phyloP scores from a whole-genome alignment of 2,329 filamentous ascomycete species.

The Purpureocillium lavendulum region DNA sequence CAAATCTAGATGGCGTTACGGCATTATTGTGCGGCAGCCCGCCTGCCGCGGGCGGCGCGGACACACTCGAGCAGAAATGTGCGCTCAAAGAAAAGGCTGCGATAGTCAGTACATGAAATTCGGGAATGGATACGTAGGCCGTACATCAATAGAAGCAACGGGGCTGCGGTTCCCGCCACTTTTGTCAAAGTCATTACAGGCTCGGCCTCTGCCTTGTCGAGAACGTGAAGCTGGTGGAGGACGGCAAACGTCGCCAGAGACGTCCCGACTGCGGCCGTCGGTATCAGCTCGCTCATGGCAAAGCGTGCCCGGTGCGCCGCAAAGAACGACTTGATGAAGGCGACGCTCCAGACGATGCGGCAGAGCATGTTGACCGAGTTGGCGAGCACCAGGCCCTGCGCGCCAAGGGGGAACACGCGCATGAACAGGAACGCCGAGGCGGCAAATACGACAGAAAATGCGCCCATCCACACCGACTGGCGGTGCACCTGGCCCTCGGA shows the following conservation, averaged over 20 bases:
- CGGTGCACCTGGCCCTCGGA: slow-evolving; percentile 62
- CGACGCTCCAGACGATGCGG: slow-evolving; percentile 71
- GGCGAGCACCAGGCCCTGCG: slow-evolving; percentile 72
- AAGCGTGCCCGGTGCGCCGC: slow-evolving; percentile 27
- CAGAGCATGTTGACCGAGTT: slow-evolving; percentile 87
- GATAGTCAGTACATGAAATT: slow-evolving; percentile 12
- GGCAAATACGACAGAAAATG: slow-evolving; percentile 71
- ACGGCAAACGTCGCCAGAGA: slow-evolving; percentile 18
- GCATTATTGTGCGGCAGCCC: slow-evolving; percentile 19
- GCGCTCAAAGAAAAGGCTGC: slow-evolving; percentile 46
- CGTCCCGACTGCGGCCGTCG: slow-evolving; percentile 15
- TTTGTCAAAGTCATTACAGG: slow-evolving; percentile 32
- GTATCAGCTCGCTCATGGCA: slow-evolving; percentile 16
- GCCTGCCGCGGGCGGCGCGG: slow-evolving; percentile 28
- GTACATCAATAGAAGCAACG: slow-evolving; percentile 51
- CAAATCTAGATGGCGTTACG: not conserved
- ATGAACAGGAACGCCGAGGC: slow-evolving; percentile 68
- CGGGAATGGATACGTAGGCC: slow-evolving; percentile 22
- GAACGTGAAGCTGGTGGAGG: slow-evolving; percentile 16
- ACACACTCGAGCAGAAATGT: slow-evolving; percentile 44
- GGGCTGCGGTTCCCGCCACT: slow-evolving; percentile 39
- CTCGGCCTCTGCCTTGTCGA: slow-evolving; percentile 13
- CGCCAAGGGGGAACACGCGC: slow-evolving; percentile 59
- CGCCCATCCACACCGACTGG: slow-evolving; percentile 79
- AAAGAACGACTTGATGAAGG: slow-evolving; percentile 65